Evolutionary conservation across 257 asterid species (phyloP).

Genomic region (Avicennia marina): DNA sequence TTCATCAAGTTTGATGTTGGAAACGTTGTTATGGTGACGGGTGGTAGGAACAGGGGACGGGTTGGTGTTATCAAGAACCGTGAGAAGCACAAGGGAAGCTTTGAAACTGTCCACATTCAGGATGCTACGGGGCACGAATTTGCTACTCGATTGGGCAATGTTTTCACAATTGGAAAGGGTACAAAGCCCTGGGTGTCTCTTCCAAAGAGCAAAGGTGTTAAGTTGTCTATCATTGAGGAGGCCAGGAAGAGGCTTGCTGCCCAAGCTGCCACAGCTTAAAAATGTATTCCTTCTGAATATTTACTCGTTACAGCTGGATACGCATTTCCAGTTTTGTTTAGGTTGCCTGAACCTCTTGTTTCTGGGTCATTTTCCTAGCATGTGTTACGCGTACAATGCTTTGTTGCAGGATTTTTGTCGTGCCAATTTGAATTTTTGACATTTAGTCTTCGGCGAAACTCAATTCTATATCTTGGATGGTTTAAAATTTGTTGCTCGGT

Average conservation of each 20-base stretch:
- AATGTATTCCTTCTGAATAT: not conserved
- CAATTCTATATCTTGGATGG: too few relatives aligned
- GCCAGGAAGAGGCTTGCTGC: constrained; percentile 61
- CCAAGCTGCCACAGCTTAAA: constrained; percentile 49
- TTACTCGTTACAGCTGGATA: not conserved
- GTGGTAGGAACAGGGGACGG: constrained; percentile 82
- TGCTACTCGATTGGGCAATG: constrained; percentile 70
- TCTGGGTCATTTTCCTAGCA: not conserved
- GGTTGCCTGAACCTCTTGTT: not conserved
- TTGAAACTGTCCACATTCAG: constrained; percentile 65
- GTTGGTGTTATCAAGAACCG: constrained; percentile 69
- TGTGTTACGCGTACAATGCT: too few relatives aligned
- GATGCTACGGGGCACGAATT: constrained; percentile 69
- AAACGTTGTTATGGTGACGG: constrained; percentile 74
- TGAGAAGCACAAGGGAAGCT: constrained; percentile 73
- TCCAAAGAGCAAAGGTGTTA: constrained; percentile 75
- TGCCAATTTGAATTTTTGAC: too few relatives aligned
- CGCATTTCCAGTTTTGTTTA: not conserved
- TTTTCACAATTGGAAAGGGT: constrained; percentile 65
- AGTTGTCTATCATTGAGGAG: constrained; percentile 63
- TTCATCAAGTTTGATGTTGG: constrained; percentile 77
- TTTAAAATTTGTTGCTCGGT: too few relatives aligned
- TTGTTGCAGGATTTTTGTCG: too few relatives aligned
- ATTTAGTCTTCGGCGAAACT: too few relatives aligned
- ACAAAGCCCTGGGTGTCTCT: constrained; percentile 73